Evolutionary conservation across 176 grass and related monocot genomes (phyloP).

Genomic region (Eremochloa ophiuroides): DNA sequence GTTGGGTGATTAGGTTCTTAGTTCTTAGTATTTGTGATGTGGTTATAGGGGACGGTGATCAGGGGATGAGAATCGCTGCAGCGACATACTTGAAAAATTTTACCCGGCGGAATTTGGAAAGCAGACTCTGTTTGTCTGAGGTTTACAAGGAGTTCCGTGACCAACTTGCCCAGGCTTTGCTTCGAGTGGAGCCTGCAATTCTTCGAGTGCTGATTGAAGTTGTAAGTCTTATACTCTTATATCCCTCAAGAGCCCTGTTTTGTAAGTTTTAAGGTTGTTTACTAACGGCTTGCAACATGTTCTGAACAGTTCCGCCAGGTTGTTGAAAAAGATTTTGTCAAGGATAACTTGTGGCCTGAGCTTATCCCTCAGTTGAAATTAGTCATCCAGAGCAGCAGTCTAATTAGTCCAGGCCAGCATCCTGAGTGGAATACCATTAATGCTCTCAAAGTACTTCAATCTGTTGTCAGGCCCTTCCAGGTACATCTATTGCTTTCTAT

Average conservation of each 20-base stretch:
- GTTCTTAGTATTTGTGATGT: not conserved
- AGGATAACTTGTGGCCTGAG: constrained; percentile 80
- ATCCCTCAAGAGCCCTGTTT: not conserved
- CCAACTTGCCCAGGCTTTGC: constrained; percentile 53
- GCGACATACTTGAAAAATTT: constrained; percentile 84
- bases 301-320: constrained; percentile 51
- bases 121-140: constrained; percentile 7
- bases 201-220: constrained; percentile 69
- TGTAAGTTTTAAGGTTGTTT: not conserved
- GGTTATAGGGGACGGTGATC: constrained; percentile 47
- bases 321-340: constrained; percentile 67
- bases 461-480: constrained; percentile 73
- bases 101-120: constrained; percentile 30
- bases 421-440: constrained; percentile 82
- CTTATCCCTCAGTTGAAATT: constrained; percentile 68
- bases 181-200: constrained; percentile 57
- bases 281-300: constrained; percentile 1
- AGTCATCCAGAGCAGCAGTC: constrained; percentile 62
- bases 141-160: constrained; percentile 53
- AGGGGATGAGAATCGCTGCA: constrained; percentile 67
- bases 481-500: constrained; percentile 27
- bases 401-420: constrained; percentile 48
- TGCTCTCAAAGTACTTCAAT: constrained; percentile 69
- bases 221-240: constrained; percentile 38
- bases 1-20: not conserved